Conservation (phyloP, 208 protist genomes). For the Lotmaria passim region DNA sequence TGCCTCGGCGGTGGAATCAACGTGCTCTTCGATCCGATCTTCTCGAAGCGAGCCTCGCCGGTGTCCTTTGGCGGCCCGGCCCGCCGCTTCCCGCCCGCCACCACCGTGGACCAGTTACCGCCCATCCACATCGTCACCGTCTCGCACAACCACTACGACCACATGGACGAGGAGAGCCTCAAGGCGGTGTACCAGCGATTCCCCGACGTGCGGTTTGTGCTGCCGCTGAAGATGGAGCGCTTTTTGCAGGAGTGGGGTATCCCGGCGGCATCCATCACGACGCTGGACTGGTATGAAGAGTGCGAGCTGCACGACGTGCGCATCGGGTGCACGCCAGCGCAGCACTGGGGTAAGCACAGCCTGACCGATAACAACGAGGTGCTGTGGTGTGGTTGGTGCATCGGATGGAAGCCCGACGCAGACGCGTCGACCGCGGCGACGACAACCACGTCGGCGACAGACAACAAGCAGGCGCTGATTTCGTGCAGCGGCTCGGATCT, state of each 20-base stretch:
- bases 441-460: neutral
- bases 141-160: constrained; percentile 92
- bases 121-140: constrained; percentile 74
- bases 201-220: constrained; percentile 50
- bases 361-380: constrained; percentile 53
- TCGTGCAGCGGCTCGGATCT: constrained; percentile 2
- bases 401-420: constrained; percentile 43
- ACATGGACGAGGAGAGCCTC: constrained; percentile 67
- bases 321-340: constrained; percentile 57
- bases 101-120: constrained; percentile 62
- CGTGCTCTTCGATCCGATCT: constrained; percentile 90
- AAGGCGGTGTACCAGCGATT: constrained; percentile 39
- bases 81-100: constrained; percentile 39
- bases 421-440: neutral
- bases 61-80: constrained; percentile 61
- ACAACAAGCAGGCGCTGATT: neutral
- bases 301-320: constrained; percentile 42
- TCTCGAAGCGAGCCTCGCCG: constrained; percentile 60
- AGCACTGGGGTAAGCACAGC: constrained; percentile 66
- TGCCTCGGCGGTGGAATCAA: constrained; percentile 61
- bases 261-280: constrained; percentile 34
- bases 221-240: constrained; percentile 61
- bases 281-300: constrained; percentile 63
- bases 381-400: constrained; percentile 76
- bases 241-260: constrained; percentile 52